These are phyloP conservation scores for Thalassiosira allenii DNA, from an alignment of 352 stramenopile species.

Conservation along the genomic window DNA sequence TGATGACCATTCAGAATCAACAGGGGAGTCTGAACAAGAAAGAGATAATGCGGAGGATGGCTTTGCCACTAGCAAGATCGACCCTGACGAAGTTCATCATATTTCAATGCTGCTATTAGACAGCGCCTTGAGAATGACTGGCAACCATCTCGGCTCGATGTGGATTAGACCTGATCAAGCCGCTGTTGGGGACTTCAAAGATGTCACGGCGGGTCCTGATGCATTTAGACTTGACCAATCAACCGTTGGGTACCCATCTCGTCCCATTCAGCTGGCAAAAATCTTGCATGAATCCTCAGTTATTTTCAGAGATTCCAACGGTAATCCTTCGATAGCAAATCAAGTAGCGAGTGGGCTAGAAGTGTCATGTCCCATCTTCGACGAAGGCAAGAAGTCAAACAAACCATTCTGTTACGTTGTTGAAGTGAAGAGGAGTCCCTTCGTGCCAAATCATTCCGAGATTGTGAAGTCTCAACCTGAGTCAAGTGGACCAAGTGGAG, in stretches of 20 bases:
- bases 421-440: slow-evolving; percentile 82
- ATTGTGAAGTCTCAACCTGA: too few relatives aligned
- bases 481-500: too few relatives aligned
- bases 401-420: slow-evolving; percentile 86
- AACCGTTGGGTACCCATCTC: slow-evolving; percentile 67
- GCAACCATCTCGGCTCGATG: slow-evolving; percentile 81
- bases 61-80: slow-evolving; percentile 52
- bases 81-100: slow-evolving; percentile 71
- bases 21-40: slow-evolving; percentile 25
- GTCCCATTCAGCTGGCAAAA: slow-evolving; percentile 84
- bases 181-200: slow-evolving; percentile 25
- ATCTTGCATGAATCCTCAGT: slow-evolving; percentile 82
- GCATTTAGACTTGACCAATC: slow-evolving; percentile 21
- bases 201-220: slow-evolving; percentile 14
- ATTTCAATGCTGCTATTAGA: slow-evolving; percentile 86
- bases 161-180: slow-evolving; percentile 84
- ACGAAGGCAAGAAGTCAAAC: slow-evolving; percentile 47
- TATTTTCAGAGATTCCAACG: slow-evolving; percentile 71
- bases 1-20: slow-evolving; percentile 5
- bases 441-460: too few relatives aligned
- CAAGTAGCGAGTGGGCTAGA: slow-evolving; percentile 77
- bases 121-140: slow-evolving; percentile 72
- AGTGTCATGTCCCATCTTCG: slow-evolving; percentile 79
- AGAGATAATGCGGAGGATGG: slow-evolving; percentile 19
- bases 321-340: slow-evolving; percentile 65